Conservation (phyloP, 1,139 yeast genomes). For the Diutina ranongensis region DNA sequence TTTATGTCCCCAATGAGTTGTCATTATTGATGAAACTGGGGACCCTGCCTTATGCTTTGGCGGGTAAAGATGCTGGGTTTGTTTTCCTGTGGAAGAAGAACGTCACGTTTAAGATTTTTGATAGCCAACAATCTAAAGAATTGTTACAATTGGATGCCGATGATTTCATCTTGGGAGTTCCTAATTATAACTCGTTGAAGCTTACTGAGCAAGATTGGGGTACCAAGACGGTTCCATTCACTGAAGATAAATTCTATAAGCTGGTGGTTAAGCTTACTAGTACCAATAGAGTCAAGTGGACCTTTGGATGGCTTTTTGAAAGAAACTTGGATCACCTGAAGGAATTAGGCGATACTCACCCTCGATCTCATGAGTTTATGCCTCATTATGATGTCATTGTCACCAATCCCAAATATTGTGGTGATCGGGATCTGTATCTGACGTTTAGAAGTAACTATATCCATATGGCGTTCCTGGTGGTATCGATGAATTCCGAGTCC, state of each 20-base stretch:
- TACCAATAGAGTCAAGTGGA: conserved; percentile 31
- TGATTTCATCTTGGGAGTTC: conserved; percentile 58
- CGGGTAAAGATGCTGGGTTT: conserved; percentile 69
- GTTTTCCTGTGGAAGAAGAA: conserved; percentile 66
- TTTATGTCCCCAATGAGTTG: conserved; percentile 41
- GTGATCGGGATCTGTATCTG: conserved; percentile 33
- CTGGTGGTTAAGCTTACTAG: conserved; percentile 28
- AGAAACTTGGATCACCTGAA: conserved; percentile 17
- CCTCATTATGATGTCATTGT: conserved; percentile 34
- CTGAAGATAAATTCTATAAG: conserved; percentile 24
- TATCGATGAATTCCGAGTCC: conserved; percentile 21
- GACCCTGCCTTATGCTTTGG: conserved; percentile 60
- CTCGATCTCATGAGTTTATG: conserved; percentile 22
- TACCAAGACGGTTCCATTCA: conserved; percentile 24
- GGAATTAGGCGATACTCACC: conserved; percentile 21
- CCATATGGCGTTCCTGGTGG: conserved; percentile 32
- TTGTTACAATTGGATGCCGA: conserved; percentile 56
- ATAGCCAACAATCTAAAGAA: conserved; percentile 47
- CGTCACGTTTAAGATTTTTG: conserved; percentile 50
- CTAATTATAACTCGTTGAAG: conserved; percentile 28
- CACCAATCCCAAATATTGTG: conserved; percentile 28
- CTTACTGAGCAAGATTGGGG: conserved; percentile 3
- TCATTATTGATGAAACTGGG: conserved; percentile 55
- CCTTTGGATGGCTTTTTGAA: conserved; percentile 30
- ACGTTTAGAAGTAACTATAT: conserved; percentile 31